Conservation (phyloP, 2,329 filamentous ascomycete genomes). For the Samsoniella hepiali region DNA sequence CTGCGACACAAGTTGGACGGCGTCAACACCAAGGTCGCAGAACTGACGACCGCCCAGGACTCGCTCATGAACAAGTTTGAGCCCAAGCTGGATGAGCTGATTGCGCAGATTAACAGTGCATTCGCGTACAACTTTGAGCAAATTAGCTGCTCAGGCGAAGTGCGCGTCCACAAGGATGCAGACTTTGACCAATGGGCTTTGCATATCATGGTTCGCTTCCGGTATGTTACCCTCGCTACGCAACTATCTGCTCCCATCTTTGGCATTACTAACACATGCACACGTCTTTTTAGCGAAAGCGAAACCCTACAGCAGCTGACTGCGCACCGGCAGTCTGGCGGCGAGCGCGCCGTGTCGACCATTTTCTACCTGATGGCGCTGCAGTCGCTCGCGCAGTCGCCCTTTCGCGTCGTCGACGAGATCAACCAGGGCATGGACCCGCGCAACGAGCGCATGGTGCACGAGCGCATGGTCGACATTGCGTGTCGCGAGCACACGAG, state of each 20-base stretch:
- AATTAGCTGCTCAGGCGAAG: conserved; percentile 91
- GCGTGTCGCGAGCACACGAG: conserved; percentile 79
- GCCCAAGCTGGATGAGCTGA: conserved; percentile 72
- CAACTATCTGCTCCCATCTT: too few species aligned
- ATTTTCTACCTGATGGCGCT: conserved; percentile 99
- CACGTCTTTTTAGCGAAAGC: conserved; percentile 54
- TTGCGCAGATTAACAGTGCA: conserved; percentile 79
- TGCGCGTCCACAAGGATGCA: conserved; percentile 81
- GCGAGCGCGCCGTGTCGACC: conserved; percentile 92
- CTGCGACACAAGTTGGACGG: conserved; percentile 56
- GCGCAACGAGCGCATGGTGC: conserved; percentile 95
- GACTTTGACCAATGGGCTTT: conserved; percentile 95
- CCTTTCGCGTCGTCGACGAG: conserved; percentile 97
- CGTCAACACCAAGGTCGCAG: conserved; percentile 52
- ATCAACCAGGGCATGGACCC: conserved; percentile 99
- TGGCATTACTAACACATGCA: too few species aligned
- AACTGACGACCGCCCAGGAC: conserved; percentile 56
- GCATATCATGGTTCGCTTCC: conserved; percentile 92
- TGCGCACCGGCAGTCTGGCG: conserved; percentile 90
- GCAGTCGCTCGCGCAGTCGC: conserved; percentile 86
- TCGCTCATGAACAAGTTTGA: conserved; percentile 75
- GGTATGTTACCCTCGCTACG: conserved; percentile 48
- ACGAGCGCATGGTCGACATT: conserved; percentile 97
- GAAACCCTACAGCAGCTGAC: conserved; percentile 83
- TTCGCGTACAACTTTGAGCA: conserved; percentile 92